Conservation (phyloP, 352 stramenopile genomes). For the Phytophthora boehmeriae region DNA sequence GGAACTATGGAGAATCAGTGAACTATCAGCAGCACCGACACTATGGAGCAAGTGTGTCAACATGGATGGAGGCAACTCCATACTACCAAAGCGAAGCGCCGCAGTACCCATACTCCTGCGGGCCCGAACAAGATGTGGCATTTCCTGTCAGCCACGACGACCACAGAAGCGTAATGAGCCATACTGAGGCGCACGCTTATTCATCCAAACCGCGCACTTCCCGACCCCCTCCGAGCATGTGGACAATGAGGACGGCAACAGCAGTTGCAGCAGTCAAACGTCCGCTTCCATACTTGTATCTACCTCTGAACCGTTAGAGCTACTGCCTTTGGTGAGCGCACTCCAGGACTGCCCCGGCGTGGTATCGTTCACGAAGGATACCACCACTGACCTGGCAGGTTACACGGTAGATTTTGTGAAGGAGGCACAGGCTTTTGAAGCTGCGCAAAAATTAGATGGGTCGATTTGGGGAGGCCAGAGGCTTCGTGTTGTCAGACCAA, state of each 20-base stretch:
- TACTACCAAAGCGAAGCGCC: constrained; percentile 31
- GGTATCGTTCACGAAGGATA: constrained; percentile 56
- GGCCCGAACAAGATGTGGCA: constrained; percentile 24
- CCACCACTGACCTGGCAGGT: constrained; percentile 22
- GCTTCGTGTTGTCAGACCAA: constrained; percentile 41
- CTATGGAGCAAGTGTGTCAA: constrained; percentile 24
- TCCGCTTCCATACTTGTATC: constrained; percentile 54
- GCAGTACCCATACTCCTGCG: constrained; percentile 33
- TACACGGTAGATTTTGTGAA: constrained; percentile 66
- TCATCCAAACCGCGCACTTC: constrained; percentile 19
- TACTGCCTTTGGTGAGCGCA: constrained; percentile 47
- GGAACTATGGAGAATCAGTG: constrained; percentile 16
- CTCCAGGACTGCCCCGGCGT: constrained; percentile 60
- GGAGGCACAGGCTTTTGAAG: constrained; percentile 40
- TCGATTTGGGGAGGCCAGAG: constrained; percentile 58
- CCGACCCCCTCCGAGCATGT: constrained; percentile 27
- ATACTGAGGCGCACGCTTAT: constrained; percentile 5
- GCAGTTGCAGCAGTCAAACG: constrained; percentile 27
- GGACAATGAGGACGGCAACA: constrained; percentile 28
- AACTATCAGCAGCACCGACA: constrained; percentile 33
- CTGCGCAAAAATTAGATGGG: constrained; percentile 55
- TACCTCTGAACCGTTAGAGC: constrained; percentile 50
- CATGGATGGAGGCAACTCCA: constrained; percentile 31
- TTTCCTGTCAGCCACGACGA: constrained; percentile 21
- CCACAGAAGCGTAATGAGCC: constrained; percentile 1